Conservation (phyloP, 139 green algal species). For the Choricystis sp. region DNA sequence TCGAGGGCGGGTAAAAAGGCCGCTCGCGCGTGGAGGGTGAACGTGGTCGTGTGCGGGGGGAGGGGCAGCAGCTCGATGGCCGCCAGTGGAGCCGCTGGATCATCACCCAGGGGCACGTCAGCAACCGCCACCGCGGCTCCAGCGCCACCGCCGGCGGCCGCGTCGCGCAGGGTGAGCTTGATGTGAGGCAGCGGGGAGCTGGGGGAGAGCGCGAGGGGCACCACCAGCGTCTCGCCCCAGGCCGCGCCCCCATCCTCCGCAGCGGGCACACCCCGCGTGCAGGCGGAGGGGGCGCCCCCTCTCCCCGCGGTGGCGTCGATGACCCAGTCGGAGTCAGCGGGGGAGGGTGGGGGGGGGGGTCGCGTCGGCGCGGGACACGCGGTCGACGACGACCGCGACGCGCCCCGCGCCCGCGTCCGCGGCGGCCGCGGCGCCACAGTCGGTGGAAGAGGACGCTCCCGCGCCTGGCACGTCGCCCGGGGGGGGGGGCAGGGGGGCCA, state of each 20-base stretch:
- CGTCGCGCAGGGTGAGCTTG: conserved; percentile 19
- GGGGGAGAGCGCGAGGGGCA: conserved; percentile 21
- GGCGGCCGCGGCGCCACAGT: background rate
- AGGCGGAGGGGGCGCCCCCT: too few relatives aligned
- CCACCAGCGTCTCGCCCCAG: conserved; percentile 42
- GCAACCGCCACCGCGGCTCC: conserved; percentile 13
- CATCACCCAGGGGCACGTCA: too few relatives aligned
- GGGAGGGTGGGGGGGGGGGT: too few relatives aligned
- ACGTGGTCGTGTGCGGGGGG: too few relatives aligned
- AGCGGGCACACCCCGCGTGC: background rate
- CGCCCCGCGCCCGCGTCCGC: conserved; percentile 1
- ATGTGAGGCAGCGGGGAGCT: conserved; percentile 13
- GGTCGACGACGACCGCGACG: background rate
- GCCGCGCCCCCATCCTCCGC: background rate
- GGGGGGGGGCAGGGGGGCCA: too few relatives aligned
- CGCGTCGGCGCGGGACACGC: too few relatives aligned
- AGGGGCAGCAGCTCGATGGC: too few relatives aligned
- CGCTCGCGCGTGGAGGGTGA: too few relatives aligned
- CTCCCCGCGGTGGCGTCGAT: background rate
- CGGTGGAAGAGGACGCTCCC: too few relatives aligned
- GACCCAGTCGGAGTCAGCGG: background rate
- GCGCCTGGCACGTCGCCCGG: background rate
- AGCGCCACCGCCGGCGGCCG: conserved; percentile 10
- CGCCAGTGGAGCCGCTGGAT: too few relatives aligned
- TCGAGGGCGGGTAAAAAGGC: too few relatives aligned